These are phyloP conservation scores for Botrytis elliptica DNA, from an alignment of 2,329 filamentous ascomycete species.

Conservation along the genomic window DNA sequence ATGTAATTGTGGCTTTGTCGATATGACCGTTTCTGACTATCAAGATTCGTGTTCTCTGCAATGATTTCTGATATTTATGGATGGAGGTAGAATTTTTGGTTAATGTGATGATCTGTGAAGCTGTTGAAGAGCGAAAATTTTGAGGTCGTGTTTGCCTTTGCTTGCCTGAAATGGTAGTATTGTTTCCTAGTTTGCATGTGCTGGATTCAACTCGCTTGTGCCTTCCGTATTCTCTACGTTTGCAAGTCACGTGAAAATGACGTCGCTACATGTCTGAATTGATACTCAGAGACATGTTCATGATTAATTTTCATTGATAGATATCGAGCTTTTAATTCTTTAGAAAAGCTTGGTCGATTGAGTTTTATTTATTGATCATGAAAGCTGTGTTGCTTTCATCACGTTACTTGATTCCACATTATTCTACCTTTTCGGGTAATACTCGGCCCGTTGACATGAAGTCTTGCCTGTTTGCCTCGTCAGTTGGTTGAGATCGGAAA, in stretches of 20 bases:
- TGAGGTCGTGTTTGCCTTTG: constrained; percentile 9
- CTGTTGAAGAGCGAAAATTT: constrained; percentile 3
- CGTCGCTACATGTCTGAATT: neutral
- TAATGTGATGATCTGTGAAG: neutral
- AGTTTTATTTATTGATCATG: neutral
- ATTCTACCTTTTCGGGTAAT: neutral
- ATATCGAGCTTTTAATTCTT: neutral
- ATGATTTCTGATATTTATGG: constrained; percentile 7
- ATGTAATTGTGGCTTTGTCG: constrained; percentile 11
- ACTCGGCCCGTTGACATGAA: neutral
- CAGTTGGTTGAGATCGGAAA: neutral
- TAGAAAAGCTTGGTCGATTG: neutral
- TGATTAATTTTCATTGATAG: neutral
- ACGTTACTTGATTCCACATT: neutral
- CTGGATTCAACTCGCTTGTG: constrained; percentile 6
- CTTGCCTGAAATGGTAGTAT: neutral
- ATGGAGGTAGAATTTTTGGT: neutral
- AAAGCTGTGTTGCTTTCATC: neutral
- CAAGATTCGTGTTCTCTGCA: neutral
- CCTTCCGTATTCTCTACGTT: neutral
- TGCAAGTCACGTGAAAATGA: neutral
- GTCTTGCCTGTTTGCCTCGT: neutral
- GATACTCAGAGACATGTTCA: neutral
- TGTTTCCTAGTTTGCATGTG: neutral
- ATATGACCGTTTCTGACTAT: neutral